These are phyloP conservation scores for Floccularia luteovirens DNA, from an alignment of 768 basidiomycete species.

Conservation along the genomic window DNA sequence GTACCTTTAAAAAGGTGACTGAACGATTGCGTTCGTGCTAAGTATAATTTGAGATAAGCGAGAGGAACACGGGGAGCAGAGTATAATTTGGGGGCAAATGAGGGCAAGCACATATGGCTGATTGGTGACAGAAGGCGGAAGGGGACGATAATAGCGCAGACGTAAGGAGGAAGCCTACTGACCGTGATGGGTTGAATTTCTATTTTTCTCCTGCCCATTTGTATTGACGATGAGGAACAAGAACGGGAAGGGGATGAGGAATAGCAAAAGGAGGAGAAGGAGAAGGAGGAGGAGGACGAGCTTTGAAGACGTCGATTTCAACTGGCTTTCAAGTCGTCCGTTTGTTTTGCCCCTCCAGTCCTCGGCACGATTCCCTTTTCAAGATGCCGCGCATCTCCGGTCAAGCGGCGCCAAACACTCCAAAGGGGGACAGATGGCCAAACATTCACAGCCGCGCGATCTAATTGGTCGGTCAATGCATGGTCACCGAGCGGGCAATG, in stretches of 20 bases:
- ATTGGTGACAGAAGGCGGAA: slow-evolving; percentile 11
- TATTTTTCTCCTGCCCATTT: slow-evolving; percentile 69
- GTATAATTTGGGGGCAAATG: slow-evolving; percentile 12
- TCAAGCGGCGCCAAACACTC: no score
- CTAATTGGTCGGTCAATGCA: no score
- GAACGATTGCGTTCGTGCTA: slow-evolving; percentile 90
- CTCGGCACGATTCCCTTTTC: neutral
- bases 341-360: no score
- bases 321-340: no score
- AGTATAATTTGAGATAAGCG: slow-evolving; percentile 41
- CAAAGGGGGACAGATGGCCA: no score
- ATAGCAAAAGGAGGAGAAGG: slow-evolving; percentile 9
- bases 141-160: slow-evolving; percentile 6
- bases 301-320: no score
- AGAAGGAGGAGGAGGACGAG: slow-evolving; percentile 10
- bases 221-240: slow-evolving; percentile 17
- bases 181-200: slow-evolving; percentile 77
- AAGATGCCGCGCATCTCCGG: no score
- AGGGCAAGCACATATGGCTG: no score
- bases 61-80: slow-evolving; percentile 18
- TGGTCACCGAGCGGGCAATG: no score
- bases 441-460: no score
- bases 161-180: slow-evolving; percentile 20
- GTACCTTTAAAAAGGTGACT: slow-evolving; percentile 85
- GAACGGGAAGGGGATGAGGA: slow-evolving; percentile 9